These are phyloP conservation scores for Cephaloascus fragrans DNA, from an alignment of 805 yeast species.

Conservation along the genomic window DNA sequence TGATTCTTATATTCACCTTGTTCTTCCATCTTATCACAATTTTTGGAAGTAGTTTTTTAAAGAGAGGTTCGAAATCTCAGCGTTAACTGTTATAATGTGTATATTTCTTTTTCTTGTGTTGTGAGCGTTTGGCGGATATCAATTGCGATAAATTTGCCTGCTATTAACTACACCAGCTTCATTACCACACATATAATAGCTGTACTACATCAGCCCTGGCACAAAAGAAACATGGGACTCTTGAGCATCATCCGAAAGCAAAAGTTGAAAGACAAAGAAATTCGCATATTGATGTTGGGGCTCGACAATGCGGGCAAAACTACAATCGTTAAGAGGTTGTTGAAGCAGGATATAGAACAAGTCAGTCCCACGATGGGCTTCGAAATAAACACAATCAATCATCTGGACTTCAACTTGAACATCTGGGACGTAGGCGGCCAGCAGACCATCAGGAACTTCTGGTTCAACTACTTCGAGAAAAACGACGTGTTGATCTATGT, in stretches of 20 bases:
- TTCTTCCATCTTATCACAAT: no score
- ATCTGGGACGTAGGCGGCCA: constrained; percentile 86
- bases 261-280: constrained; percentile 68
- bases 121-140: no score
- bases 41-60: no score
- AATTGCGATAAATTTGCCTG: no score
- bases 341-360: constrained; percentile 37
- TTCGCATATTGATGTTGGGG: constrained; percentile 70
- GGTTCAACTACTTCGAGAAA: constrained; percentile 84
- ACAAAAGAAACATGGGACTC: no score
- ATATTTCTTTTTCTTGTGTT: no score
- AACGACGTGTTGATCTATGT: constrained; percentile 79
- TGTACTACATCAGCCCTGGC: no score
- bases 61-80: no score
- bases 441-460: constrained; percentile 26
- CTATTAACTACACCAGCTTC: no score
- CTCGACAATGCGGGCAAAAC: constrained; percentile 91
- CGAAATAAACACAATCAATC: constrained; percentile 52
- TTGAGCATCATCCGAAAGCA: constrained; percentile 74
- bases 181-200: no score
- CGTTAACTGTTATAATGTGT: no score
- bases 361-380: constrained; percentile 90
- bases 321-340: constrained; percentile 57
- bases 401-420: constrained; percentile 37
- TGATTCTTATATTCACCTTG: no score